phyloP scores from a whole-genome alignment of 768 basidiomycete species.

The Suillus tomentosus region DNA sequence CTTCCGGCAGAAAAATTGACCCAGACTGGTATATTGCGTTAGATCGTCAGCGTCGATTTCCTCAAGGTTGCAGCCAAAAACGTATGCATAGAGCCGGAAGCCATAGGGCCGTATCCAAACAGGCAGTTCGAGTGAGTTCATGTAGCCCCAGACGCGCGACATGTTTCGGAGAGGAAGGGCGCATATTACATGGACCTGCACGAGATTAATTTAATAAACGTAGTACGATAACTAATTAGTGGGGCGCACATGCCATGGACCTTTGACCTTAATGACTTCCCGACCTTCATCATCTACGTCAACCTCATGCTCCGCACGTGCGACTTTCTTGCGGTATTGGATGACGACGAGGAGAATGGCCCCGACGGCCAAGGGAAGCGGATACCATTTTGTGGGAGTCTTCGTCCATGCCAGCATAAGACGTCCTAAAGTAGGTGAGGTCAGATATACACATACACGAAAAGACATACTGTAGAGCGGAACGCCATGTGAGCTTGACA shows the following conservation, averaged over 20 bases:
- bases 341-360: constrained; percentile 82
- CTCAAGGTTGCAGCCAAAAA: constrained; percentile 94
- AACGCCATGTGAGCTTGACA: constrained; percentile 36
- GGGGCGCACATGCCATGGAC: constrained; percentile 85
- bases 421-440: constrained; percentile 44
- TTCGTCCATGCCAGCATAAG: constrained; percentile 78
- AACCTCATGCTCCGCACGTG: constrained; percentile 58
- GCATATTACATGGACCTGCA: constrained; percentile 92
- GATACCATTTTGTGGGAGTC: constrained; percentile 95
- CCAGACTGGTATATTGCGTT: constrained; percentile 79
- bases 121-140: constrained; percentile 92
- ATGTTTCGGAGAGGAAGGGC: constrained; percentile 92
- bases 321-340: constrained; percentile 66
- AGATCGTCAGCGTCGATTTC: constrained; percentile 85
- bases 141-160: constrained; percentile 95
- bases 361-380: constrained; percentile 87
- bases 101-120: constrained; percentile 94
- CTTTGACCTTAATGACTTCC: constrained; percentile 78
- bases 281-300: constrained; percentile 82
- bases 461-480: constrained; percentile 49
- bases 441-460: constrained; percentile 6
- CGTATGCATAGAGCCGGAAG: constrained; percentile 77
- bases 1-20: constrained; percentile 93
- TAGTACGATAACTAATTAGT: not conserved
- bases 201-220: constrained; percentile 10